Percentiles rank a stretch among this genome's conserved stretches.
These are phyloP conservation scores for Endoconidiophora laricicola DNA, from an alignment of 2,329 filamentous ascomycete genomes.

Conservation along the genomic window DNA sequence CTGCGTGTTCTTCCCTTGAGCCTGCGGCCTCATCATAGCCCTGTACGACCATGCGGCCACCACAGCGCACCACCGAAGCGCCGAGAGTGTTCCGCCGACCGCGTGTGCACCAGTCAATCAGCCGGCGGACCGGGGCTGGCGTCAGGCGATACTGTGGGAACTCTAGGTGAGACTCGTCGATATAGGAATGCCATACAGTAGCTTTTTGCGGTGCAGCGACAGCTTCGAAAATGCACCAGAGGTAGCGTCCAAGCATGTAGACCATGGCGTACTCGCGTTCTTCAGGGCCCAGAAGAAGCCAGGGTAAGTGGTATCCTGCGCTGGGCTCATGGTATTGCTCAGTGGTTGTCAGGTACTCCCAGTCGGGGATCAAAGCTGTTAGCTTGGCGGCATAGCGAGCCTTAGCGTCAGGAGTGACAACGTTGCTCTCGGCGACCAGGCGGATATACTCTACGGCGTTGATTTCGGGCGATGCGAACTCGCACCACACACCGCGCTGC, in stretches of 20 bases:
- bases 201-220: slow-evolving; percentile 39
- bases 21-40: not conserved
- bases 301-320: slow-evolving; percentile 37
- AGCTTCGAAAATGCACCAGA: slow-evolving; percentile 48
- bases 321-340: slow-evolving; percentile 32
- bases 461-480: slow-evolving; percentile 43
- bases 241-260: slow-evolving; percentile 43
- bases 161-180: slow-evolving; percentile 36
- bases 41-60: slow-evolving; percentile 28
- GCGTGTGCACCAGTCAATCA: slow-evolving; percentile 36
- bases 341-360: slow-evolving; percentile 24
- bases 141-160: slow-evolving; percentile 36
- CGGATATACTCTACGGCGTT: slow-evolving; percentile 41
- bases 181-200: slow-evolving; percentile 42
- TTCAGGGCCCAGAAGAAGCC: slow-evolving; percentile 31
- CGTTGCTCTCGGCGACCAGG: slow-evolving; percentile 34
- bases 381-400: slow-evolving; percentile 27
- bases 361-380: slow-evolving; percentile 28
- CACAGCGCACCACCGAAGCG: slow-evolving; percentile 27
- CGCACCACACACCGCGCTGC: slow-evolving; percentile 45
- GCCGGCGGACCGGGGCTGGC: slow-evolving; percentile 26
- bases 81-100: slow-evolving; percentile 30
- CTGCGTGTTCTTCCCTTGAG: slow-evolving; percentile 20
- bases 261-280: slow-evolving; percentile 43
- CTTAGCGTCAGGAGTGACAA: slow-evolving; percentile 24